phyloP scores from a whole-genome alignment of 805 yeast species.

The Dipodascopsis tothii region DNA sequence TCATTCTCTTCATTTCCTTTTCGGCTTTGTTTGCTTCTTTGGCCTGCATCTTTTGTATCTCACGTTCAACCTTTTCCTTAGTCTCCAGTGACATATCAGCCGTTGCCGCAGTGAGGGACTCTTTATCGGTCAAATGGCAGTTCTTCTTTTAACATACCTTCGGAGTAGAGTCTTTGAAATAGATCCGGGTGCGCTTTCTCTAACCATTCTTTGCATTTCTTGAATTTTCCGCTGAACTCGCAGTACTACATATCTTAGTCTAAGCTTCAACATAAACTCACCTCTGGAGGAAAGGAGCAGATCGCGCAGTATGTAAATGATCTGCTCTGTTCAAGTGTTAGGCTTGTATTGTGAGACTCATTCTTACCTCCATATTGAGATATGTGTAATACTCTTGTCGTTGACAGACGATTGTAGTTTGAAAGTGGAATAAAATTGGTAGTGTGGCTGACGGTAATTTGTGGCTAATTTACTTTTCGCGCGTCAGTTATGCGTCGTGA shows the following conservation, averaged over 20 bases:
- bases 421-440: no score
- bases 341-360: no score
- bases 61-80: slow-evolving; percentile 74
- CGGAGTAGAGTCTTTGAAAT: slow-evolving; percentile 54
- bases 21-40: slow-evolving; percentile 64
- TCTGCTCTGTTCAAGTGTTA: no score
- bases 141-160: slow-evolving; percentile 24
- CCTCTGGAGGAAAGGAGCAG: slow-evolving; percentile 26
- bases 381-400: no score
- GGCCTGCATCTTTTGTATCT: slow-evolving; percentile 70
- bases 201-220: slow-evolving; percentile 81
- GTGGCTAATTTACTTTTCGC: no score
- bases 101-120: slow-evolving; percentile 42
- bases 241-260: slow-evolving; percentile 45
- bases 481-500: no score
- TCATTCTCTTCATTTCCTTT: slow-evolving; percentile 68
- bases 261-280: not conserved
- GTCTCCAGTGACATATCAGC: slow-evolving; percentile 57
- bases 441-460: no score
- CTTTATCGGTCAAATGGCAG: slow-evolving; percentile 20
- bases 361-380: no score
- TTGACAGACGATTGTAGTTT: no score
- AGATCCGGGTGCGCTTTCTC: slow-evolving; percentile 50
- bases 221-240: slow-evolving; percentile 76
- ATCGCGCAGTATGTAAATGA: slow-evolving; percentile 23